Conservation (phyloP, 2,329 filamentous ascomycete species). For the Aspergillus brasiliensis region DNA sequence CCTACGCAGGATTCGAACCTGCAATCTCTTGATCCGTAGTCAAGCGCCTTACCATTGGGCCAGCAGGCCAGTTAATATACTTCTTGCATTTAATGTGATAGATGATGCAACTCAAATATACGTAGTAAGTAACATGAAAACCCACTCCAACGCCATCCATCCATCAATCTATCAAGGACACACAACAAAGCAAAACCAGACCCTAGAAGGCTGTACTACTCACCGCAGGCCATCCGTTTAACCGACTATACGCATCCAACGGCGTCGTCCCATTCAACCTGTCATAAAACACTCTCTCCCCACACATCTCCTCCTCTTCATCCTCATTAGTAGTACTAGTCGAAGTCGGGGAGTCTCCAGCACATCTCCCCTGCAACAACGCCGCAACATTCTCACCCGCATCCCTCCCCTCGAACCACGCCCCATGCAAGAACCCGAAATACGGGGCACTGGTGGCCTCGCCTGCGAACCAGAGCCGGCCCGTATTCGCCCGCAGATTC, state of each 20-base stretch:
- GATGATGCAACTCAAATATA: background rate
- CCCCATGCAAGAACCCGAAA: constrained; percentile 67
- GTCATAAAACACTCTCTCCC: constrained; percentile 29
- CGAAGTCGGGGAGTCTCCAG: too few relatives aligned
- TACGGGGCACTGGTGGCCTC: constrained; percentile 65
- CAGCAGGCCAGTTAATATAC: constrained; percentile 11
- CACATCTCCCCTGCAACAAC: constrained; percentile 26
- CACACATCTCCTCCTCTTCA: constrained; percentile 19
- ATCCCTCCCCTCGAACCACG: constrained; percentile 59
- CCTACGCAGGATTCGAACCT: constrained; percentile 41
- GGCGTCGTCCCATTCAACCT: constrained; percentile 34
- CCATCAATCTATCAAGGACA: background rate
- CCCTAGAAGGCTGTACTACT: constrained; percentile 26
- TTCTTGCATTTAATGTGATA: too few relatives aligned
- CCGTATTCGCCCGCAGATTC: constrained; percentile 67
- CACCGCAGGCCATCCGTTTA: constrained; percentile 33
- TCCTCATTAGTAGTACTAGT: too few relatives aligned
- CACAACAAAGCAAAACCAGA: too few relatives aligned
- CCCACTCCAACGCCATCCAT: background rate
- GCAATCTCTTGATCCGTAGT: constrained; percentile 56
- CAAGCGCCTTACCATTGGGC: constrained; percentile 55
- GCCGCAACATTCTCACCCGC: constrained; percentile 40
- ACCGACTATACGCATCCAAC: constrained; percentile 27
- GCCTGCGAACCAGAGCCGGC: constrained; percentile 65
- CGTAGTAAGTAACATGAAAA: too few relatives aligned